Evolutionary conservation across 345 rosid species (phyloP), one percentile per base, ranked within the genome.

Genomic region (Melastoma malabathricum): DNA sequence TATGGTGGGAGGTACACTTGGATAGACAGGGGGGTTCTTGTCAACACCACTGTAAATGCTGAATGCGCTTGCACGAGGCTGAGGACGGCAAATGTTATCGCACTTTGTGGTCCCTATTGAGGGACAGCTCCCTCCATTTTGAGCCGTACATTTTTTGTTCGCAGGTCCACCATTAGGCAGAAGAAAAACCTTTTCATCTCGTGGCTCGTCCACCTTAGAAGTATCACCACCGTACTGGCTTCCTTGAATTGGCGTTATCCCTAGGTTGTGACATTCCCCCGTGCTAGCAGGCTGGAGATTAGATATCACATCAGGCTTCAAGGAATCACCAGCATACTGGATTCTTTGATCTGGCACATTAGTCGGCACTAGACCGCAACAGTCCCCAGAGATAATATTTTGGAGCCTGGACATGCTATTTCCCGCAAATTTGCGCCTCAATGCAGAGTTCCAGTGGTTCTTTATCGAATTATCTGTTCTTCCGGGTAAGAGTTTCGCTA

Each of bases 391-490:
- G 51, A 62, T 54, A 12, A 49, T 43, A 43, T 43, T 69, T 44
- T 48, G 14, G 39, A 19, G 27, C 56, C 49, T 68, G 62, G 45
- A 56, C 29, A 61, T 72, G 60, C 78, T 65, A 31, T 64, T 60
- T 15, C 71, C 77, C 5, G 64, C 15, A 54, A 65, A 65, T 60
- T 75, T 70, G 23, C 89, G 87, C 75, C 87, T 75, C 46, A 85
- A 74, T 1, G 97, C 45, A 46, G 58, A 55, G 46, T 55, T 55
- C 58, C 58, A 55, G 27, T 55, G 58, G 16, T 55, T 55, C 58
- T 55, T 55, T 47, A 55, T 55, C 27, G 95, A 80, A 55, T 85
- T 85, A 65, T 84, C 89, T 17, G 95, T 84, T 77, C 95, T 80
- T 25, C 93, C 95, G 0, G 95, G 80, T 34, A 89, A 56, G 51